Percentiles rank a stretch among this genome's conserved stretches.
phyloP scores from a whole-genome alignment of 2,329 filamentous ascomycete species.

The Epichloe hybrida region DNA sequence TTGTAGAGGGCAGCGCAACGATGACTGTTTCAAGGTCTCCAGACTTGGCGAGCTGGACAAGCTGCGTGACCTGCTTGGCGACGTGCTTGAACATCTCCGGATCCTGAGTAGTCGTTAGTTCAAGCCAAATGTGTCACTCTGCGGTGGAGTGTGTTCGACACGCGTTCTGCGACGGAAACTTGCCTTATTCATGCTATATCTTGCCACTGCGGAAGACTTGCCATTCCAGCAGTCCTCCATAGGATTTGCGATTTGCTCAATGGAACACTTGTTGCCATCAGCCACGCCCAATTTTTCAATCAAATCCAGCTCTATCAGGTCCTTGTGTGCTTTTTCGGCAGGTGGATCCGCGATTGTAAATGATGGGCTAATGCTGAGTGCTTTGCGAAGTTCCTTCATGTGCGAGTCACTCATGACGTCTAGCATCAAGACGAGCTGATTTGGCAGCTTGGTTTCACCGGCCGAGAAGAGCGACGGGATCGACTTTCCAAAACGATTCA shows the following conservation, averaged over 20 bases:
- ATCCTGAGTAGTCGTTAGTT: slow-evolving; percentile 21
- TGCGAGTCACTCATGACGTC: slow-evolving; percentile 39
- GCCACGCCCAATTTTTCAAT: slow-evolving; percentile 22
- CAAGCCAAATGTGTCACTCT: neutral
- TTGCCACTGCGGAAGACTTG: slow-evolving; percentile 14
- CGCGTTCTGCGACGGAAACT: neutral
- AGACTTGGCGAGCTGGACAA: slow-evolving; percentile 30
- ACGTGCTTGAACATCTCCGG: slow-evolving; percentile 29
- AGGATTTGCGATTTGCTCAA: slow-evolving; percentile 28
- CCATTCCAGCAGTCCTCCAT: slow-evolving; percentile 33
- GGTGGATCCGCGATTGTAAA: slow-evolving; percentile 37
- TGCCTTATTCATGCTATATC: neutral
- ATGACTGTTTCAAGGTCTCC: slow-evolving; percentile 43
- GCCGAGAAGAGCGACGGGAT: slow-evolving; percentile 36
- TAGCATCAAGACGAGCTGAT: slow-evolving; percentile 46
- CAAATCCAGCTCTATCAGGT: slow-evolving; percentile 30
- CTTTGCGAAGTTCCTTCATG: slow-evolving; percentile 28
- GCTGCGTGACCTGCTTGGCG: slow-evolving; percentile 28
- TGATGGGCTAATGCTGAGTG: slow-evolving; percentile 23
- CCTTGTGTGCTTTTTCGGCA: slow-evolving; percentile 26
- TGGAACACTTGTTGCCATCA: slow-evolving; percentile 22
- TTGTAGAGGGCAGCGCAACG: slow-evolving; percentile 38
- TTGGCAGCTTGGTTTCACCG: slow-evolving; percentile 19
- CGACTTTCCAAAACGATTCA: slow-evolving; percentile 47
- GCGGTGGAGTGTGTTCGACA: too few relatives aligned